These are phyloP conservation scores for Sextonia rubra DNA, from an alignment of 164 flowering plant species.

Conservation along the genomic window DNA sequence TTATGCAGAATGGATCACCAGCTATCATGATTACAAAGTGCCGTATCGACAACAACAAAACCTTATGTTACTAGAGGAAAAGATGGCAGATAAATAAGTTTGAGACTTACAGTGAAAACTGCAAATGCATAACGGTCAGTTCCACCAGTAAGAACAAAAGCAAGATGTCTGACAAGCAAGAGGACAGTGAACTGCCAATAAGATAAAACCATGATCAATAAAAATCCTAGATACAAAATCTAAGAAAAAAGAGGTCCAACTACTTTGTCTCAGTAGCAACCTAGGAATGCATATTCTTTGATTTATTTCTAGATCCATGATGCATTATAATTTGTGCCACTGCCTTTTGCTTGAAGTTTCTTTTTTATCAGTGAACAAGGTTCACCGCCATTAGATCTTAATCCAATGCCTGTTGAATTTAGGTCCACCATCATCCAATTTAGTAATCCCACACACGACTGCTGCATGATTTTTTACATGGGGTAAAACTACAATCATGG, in stretches of 20 bases:
- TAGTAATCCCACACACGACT: background rate
- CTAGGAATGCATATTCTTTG: background rate
- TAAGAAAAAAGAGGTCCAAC: background rate
- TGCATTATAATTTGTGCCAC: background rate
- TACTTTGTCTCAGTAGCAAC: background rate
- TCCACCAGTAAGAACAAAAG: conserved; percentile 36
- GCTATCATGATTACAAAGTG: background rate
- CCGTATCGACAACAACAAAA: background rate
- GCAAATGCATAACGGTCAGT: conserved; percentile 59
- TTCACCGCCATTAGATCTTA: background rate
- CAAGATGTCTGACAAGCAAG: conserved; percentile 51
- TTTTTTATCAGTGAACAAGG: no score
- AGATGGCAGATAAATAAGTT: background rate
- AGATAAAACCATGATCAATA: background rate
- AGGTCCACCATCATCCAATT: background rate
- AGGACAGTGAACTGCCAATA: conserved; percentile 51
- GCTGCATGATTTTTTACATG: background rate
- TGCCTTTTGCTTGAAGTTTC: no score
- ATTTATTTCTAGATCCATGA: background rate
- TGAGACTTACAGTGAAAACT: conserved; percentile 50
- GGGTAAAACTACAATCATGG: background rate
- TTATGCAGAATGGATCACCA: no score
- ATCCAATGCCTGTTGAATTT: background rate
- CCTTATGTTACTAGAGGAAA: background rate
- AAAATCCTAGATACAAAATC: background rate